Conservation (phyloP, 352 stramenopile genomes). For the Globisporangium echinulatum region DNA sequence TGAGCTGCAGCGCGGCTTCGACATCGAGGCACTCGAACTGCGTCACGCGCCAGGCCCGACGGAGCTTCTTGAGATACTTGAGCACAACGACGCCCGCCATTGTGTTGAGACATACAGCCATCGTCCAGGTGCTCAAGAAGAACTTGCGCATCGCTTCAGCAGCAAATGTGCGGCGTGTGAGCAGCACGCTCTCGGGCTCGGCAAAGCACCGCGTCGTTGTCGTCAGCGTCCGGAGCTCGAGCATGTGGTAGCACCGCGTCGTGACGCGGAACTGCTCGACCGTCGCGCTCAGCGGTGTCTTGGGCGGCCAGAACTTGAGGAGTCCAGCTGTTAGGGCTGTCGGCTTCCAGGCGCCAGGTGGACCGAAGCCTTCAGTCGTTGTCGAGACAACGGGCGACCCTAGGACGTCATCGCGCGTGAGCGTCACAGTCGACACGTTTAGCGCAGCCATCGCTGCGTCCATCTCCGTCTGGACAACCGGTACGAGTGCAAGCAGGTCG, state of each 20-base stretch:
- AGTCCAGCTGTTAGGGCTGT: conserved; percentile 26
- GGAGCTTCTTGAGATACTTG: conserved; percentile 39
- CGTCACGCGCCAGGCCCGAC: conserved; percentile 24
- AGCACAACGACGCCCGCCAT: conserved; percentile 31
- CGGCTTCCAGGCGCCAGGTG: conserved; percentile 20
- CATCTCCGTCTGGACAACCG: conserved; percentile 13
- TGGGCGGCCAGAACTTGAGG: conserved; percentile 36
- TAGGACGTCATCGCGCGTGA: conserved; percentile 19
- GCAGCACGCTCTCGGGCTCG: conserved; percentile 18
- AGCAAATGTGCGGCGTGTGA: conserved; percentile 5
- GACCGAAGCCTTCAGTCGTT: conserved; percentile 18
- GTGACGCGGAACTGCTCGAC: conserved; percentile 18
- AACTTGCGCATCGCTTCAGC: conserved; percentile 33
- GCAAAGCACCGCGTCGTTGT: conserved; percentile 26
- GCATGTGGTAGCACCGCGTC: conserved; percentile 34
- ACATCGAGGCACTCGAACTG: conserved; percentile 29
- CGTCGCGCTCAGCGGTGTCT: conserved; percentile 19
- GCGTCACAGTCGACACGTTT: conserved; percentile 8
- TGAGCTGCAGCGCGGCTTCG: conserved; percentile 33
- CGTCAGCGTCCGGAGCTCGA: conserved; percentile 26
- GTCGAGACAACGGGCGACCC: conserved; percentile 20
- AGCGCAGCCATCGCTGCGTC: conserved; percentile 12
- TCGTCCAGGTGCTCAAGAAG: conserved; percentile 32
- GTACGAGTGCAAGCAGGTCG: conserved; percentile 21
- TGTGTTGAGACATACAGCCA: conserved; percentile 41